These are phyloP conservation scores for Eimeria tenella DNA, from an alignment of 169 alveolate genomes.

Conservation along the genomic window DNA sequence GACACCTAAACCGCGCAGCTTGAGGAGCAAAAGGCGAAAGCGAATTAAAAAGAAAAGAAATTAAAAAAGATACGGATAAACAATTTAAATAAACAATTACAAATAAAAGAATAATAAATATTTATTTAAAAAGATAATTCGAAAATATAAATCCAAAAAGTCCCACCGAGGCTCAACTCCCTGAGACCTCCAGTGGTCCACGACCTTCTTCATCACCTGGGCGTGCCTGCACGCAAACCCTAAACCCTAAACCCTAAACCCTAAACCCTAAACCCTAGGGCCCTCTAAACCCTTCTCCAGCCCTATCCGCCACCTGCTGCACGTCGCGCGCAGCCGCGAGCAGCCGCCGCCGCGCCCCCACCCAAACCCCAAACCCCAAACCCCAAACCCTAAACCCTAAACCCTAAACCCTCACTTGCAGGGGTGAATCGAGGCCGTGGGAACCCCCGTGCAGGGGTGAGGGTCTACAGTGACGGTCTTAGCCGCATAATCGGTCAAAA, in stretches of 20 bases:
- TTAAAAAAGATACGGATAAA: neutral
- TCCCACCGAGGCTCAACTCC: conserved; percentile 79
- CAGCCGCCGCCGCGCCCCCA: neutral
- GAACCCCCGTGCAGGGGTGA: conserved; percentile 91
- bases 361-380: neutral
- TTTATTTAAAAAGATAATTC: too few relatives aligned
- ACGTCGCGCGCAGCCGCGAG: neutral
- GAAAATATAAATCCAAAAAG: neutral
- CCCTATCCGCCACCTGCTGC: conserved; percentile 81
- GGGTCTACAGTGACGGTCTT: conserved; percentile 96
- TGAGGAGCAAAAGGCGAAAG: neutral
- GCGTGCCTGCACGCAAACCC: conserved; percentile 80
- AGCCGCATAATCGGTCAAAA: conserved; percentile 94
- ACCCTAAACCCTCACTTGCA: conserved; percentile 85
- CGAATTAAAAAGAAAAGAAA: neutral
- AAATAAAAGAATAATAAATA: neutral
- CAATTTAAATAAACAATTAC: neutral
- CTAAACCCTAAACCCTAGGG: neutral
- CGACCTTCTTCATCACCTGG: conserved; percentile 84
- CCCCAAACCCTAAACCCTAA: neutral
- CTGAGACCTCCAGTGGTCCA: conserved; percentile 82
- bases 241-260: conserved; percentile 22
- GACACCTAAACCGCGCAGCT: neutral
- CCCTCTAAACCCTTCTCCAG: neutral
- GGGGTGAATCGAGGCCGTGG: conserved; percentile 93